Conservation (phyloP, 1,284 basidiomycete genomes). For the Rhodotorula sp. region DNA sequence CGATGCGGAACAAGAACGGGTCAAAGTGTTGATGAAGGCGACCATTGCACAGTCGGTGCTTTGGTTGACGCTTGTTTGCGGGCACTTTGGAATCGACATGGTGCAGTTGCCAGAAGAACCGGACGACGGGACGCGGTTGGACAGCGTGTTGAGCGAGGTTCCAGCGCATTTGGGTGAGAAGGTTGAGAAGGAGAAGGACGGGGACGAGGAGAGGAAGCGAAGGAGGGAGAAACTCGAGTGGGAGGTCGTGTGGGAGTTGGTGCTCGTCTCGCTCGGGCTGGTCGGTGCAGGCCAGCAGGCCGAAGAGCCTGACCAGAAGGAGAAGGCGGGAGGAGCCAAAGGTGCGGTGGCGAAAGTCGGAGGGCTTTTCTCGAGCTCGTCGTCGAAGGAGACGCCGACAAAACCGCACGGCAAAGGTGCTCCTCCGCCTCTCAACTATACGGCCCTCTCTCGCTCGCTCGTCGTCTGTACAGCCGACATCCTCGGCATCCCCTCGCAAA, state of each 20-base stretch:
- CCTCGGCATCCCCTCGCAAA: constrained; percentile 46
- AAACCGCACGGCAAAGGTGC: background rate
- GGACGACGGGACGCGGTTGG: background rate
- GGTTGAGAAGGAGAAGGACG: background rate
- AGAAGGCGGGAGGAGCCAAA: background rate
- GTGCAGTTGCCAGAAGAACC: constrained; percentile 20
- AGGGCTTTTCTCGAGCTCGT: constrained; percentile 9
- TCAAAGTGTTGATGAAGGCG: background rate
- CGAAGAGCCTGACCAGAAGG: constrained; percentile 1
- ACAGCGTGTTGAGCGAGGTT: no score
- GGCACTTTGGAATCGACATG: constrained; percentile 26
- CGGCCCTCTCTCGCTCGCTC: constrained; percentile 50
- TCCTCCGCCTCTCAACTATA: constrained; percentile 46
- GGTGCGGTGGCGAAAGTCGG: constrained; percentile 9
- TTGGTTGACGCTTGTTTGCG: constrained; percentile 27
- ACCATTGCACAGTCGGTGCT: constrained; percentile 1
- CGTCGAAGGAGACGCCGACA: background rate
- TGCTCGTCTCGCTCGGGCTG: constrained; percentile 36
- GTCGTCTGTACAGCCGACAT: constrained; percentile 47
- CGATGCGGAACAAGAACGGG: constrained; percentile 25
- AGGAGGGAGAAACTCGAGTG: constrained; percentile 13
- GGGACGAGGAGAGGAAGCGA: background rate
- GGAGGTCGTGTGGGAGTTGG: constrained; percentile 33
- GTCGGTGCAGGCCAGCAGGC: constrained; percentile 16
- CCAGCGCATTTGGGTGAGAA: background rate